Base-by-base conservation (phyloP, 257 asterid genomes). In the Solanum paucissectum region DNA sequence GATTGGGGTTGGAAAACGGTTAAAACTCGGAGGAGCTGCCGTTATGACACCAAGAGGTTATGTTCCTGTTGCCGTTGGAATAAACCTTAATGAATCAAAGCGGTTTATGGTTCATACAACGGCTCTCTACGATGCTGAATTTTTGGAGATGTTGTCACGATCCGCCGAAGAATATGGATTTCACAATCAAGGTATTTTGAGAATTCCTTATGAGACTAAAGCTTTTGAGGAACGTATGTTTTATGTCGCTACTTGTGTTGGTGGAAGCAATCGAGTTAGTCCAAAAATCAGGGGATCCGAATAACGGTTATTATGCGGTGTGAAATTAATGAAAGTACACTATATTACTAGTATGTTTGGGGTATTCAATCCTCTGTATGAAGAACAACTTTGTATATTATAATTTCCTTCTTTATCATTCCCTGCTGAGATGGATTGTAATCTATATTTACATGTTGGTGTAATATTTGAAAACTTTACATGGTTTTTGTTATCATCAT, bases 161-260 rank as follows among this genome's bases (percentile, higher is more conserved):
- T 90, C 96, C 16, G 98, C 94, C 0, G 96, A 93, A 90, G 98
- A 94, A 83, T 93, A 93, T 86, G 98, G 95, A 1, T 94, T 94
- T 85, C 14, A 72, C 25, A 93, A 90, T 37, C 91, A 93, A 83
- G 98, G 98, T 14, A 87, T 93, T 87, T 81, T 94, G 0, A 92
- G 92, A 87, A 93, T 93, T 75, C 95, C 93, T 33, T 90, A 87
- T 34, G 96, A 94, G 88, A 91, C 93, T 3, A 88, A 88, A 71
- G 91, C 87, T 85, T 94, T 93, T 33, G 93, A 92, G 81, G 87
- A 94, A 34, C 88, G 92, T 91, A 88, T 94, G 89, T 82, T 87
- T 8, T 8, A 79, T 14, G 3, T 5, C 5, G 25, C 13, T 46
- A 46, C 27, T 79, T 46, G 27, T 46, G 34, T 1, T 16, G 27